A percentile compares a stretch with the other conserved stretches of the same genome.
These are phyloP conservation scores for Spiraea crenata DNA, from an alignment of 331 rosid species.

Conservation along the genomic window DNA sequence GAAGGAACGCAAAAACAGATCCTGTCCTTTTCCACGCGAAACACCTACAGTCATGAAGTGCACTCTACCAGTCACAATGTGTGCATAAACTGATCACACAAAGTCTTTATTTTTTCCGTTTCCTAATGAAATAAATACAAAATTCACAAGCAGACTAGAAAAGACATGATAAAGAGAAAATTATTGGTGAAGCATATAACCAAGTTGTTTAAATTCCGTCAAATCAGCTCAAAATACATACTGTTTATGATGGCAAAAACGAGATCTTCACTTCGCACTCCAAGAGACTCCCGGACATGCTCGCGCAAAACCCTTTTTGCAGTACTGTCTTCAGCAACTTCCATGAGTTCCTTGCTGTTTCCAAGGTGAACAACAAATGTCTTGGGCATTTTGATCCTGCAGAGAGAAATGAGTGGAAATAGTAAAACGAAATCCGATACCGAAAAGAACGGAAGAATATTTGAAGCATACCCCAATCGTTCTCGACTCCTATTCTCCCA, in stretches of 20 bases:
- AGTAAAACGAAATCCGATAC: not conserved
- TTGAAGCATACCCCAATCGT: conserved; percentile 31
- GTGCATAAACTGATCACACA: no score
- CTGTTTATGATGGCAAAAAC: conserved; percentile 41
- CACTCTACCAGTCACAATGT: not conserved
- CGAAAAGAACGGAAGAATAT: not conserved
- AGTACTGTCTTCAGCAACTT: conserved; percentile 34
- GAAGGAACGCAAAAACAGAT: conserved; percentile 35
- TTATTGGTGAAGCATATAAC: not conserved
- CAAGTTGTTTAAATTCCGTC: not conserved
- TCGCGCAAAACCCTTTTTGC: conserved; percentile 39
- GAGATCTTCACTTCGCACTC: conserved; percentile 35
- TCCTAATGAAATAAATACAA: not conserved
- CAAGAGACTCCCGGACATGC: conserved; percentile 42
- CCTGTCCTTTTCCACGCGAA: conserved; percentile 43
- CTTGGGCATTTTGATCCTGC: conserved; percentile 37
- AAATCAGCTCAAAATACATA: conserved; percentile 8
- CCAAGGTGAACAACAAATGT: conserved; percentile 41
- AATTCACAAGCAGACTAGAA: not conserved
- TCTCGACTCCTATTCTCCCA: conserved; percentile 37
- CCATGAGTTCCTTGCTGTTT: conserved; percentile 42
- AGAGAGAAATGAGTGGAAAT: not conserved
- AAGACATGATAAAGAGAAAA: not conserved
- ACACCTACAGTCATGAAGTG: conserved; percentile 27
- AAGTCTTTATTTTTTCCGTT: no score